Conservation (phyloP, 2,329 filamentous ascomycete genomes). For the Hypocrella siamensis region DNA sequence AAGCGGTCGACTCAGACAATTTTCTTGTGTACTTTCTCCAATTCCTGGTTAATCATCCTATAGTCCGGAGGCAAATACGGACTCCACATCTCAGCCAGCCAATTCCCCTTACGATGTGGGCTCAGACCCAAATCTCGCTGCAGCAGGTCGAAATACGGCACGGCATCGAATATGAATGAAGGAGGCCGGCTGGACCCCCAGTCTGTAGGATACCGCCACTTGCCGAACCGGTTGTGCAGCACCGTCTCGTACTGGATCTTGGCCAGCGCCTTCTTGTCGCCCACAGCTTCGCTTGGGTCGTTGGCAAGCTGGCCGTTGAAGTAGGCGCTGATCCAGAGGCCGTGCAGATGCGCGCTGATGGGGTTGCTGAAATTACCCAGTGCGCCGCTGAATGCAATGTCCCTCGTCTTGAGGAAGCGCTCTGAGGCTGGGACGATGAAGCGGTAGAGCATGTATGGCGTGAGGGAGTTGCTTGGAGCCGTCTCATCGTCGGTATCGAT, state of each 20-base stretch:
- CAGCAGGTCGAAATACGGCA: conserved; percentile 54
- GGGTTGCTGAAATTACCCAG: conserved; percentile 26
- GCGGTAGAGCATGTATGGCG: conserved; percentile 24
- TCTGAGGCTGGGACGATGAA: conserved; percentile 28
- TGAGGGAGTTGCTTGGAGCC: conserved; percentile 11
- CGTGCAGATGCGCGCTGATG: conserved; percentile 29
- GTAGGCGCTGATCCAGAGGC: conserved; percentile 51
- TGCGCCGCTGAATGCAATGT: conserved; percentile 30
- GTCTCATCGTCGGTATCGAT: conserved; percentile 17
- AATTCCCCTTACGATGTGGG: conserved; percentile 36
- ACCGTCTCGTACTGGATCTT: conserved; percentile 37
- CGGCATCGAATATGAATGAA: conserved; percentile 60
- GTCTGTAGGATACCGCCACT: conserved; percentile 52
- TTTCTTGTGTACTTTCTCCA: conserved; percentile 12
- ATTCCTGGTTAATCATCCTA: conserved; percentile 35
- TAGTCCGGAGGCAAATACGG: conserved; percentile 48
- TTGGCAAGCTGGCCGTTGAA: conserved; percentile 22
- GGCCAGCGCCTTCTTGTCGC: conserved; percentile 18
- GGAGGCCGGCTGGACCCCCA: conserved; percentile 41
- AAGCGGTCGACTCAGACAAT: too few species aligned
- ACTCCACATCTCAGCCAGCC: conserved; percentile 32
- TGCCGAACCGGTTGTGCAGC: conserved; percentile 52
- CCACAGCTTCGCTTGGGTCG: conserved; percentile 7
- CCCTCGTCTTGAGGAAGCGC: conserved; percentile 16
- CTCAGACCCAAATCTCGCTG: not conserved